Conservation (phyloP, 192 early-diverging fungal genomes). For the Backusella luteola region DNA sequence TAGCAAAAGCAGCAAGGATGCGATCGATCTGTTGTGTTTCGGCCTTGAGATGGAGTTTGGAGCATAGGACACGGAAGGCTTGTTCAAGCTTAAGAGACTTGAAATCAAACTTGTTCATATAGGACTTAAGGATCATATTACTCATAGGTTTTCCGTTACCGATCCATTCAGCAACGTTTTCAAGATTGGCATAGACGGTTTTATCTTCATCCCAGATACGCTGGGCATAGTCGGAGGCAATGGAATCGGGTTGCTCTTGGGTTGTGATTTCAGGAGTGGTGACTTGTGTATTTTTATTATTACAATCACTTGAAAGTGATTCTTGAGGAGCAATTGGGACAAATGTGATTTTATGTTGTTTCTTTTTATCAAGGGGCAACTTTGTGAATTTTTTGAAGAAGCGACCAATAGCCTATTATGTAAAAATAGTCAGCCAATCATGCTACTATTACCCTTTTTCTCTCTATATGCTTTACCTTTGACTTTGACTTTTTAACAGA, state of each 20-base stretch:
- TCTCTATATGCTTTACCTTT: constrained; percentile 2
- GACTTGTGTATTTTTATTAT: not conserved
- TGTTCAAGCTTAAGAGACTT: constrained; percentile 22
- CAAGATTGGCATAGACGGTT: constrained; percentile 17
- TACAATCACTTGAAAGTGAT: constrained; percentile 2
- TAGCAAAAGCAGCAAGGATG: constrained; percentile 75
- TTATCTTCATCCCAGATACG: constrained; percentile 32
- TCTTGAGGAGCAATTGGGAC: not conserved
- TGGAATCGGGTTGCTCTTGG: not conserved
- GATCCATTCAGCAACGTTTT: constrained; percentile 34
- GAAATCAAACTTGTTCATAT: constrained; percentile 35
- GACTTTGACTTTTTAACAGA: not conserved
- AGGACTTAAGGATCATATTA: constrained; percentile 14
- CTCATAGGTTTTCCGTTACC: constrained; percentile 29
- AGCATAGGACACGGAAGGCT: constrained; percentile 55
- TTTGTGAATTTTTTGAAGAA: constrained; percentile 9
- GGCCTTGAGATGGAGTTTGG: constrained; percentile 78
- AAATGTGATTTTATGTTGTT: constrained; percentile 12
- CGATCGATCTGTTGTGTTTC: constrained; percentile 93
- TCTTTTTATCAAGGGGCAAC: not conserved
- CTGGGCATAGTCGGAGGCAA: constrained; percentile 12
- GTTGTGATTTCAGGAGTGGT: not conserved
- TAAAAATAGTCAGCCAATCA: constrained; percentile 9
- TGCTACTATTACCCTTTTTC: not conserved
- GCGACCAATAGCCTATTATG: not conserved